Conservation (phyloP, 345 rosid species). For the Moricandia arvensis region DNA sequence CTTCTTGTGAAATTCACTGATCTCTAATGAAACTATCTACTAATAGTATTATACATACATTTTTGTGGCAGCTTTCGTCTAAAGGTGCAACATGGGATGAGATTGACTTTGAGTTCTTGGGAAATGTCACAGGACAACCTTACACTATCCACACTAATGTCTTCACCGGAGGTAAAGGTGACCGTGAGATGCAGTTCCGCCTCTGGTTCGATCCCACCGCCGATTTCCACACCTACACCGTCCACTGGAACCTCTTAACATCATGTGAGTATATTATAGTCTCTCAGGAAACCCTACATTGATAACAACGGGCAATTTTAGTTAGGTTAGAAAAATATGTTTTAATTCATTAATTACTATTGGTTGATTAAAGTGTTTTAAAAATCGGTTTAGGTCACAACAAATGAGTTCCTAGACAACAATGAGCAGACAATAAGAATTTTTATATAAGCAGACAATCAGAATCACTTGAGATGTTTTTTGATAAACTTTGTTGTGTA, state of each 20-base stretch:
- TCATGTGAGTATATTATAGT: slow-evolving; percentile 40
- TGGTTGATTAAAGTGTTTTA: no score
- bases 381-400: no score
- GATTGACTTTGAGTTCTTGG: slow-evolving; percentile 73
- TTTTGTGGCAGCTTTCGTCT: slow-evolving; percentile 47
- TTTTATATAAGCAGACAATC: neutral
- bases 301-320: neutral
- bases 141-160: slow-evolving; percentile 66
- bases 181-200: slow-evolving; percentile 61
- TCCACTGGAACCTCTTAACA: slow-evolving; percentile 55
- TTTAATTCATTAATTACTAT: no score
- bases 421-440: neutral
- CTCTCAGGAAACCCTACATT: neutral
- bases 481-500: neutral
- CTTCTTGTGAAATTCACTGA: neutral
- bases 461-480: no score
- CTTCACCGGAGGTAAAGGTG: slow-evolving; percentile 58
- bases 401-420: no score
- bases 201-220: slow-evolving; percentile 65
- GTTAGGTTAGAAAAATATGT: neutral
- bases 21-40: neutral
- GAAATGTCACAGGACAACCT: slow-evolving; percentile 57
- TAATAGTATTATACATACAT: neutral
- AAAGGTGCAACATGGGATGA: slow-evolving; percentile 50
- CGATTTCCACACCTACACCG: slow-evolving; percentile 61